Evolutionary conservation across 192 early-diverging fungal species (phyloP).

Genomic region (Backusella mclennaniae): DNA sequence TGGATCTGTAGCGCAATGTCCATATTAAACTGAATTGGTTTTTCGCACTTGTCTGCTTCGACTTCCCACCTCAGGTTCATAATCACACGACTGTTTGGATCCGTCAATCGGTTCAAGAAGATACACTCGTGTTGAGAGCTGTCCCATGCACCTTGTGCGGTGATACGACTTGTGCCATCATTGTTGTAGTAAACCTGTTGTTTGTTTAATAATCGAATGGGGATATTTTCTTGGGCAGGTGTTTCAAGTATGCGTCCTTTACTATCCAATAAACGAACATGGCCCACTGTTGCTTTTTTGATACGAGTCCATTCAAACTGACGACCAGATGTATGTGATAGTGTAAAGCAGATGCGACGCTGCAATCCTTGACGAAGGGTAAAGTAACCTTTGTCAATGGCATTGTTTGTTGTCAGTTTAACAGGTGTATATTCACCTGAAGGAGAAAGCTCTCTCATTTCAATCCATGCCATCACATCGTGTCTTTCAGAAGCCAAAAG

Average conservation of each 20-base stretch:
- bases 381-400: conserved; percentile 56
- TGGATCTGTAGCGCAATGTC: conserved; percentile 63
- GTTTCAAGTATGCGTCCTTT: conserved; percentile 62
- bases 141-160: conserved; percentile 67
- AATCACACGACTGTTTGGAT: conserved; percentile 55
- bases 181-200: conserved; percentile 45
- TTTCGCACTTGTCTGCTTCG: conserved; percentile 56
- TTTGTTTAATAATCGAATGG: conserved; percentile 44
- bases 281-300: conserved; percentile 43
- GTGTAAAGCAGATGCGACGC: conserved; percentile 59
- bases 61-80: conserved; percentile 56
- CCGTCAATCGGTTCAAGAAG: conserved; percentile 65
- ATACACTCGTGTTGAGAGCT: conserved; percentile 70
- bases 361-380: conserved; percentile 75
- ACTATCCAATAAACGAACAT: conserved; percentile 51
- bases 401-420: conserved; percentile 43
- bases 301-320: conserved; percentile 60
- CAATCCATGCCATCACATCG: conserved; percentile 65
- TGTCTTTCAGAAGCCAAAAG: conserved; percentile 64
- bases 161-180: conserved; percentile 63
- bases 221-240: conserved; percentile 47
- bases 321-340: conserved; percentile 68
- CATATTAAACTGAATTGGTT: conserved; percentile 56
- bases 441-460: conserved; percentile 61
- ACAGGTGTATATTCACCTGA: conserved; percentile 68